Evolutionary conservation across 2,329 filamentous ascomycete species (phyloP).

Genomic region (Rhinocladiella similis): DNA sequence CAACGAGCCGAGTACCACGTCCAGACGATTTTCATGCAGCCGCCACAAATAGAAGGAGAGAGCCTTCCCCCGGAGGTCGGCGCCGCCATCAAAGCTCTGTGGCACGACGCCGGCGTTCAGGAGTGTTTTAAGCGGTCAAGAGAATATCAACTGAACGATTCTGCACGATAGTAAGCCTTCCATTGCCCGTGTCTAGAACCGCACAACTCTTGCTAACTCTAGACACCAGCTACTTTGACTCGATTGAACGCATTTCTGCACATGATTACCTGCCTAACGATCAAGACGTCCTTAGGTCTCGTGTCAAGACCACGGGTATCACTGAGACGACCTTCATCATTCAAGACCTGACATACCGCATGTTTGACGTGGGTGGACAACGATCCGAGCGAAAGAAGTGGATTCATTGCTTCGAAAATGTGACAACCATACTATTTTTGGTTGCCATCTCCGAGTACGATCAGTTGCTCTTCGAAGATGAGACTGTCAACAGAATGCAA

Average conservation of each 20-base stretch:
- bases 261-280: conserved; percentile 94
- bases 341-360: conserved; percentile 88
- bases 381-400: conserved; percentile 98
- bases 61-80: conserved; percentile 92
- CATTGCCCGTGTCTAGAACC: neutral
- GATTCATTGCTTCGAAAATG: conserved; percentile 99
- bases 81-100: conserved; percentile 85
- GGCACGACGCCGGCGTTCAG: conserved; percentile 90
- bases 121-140: conserved; percentile 93
- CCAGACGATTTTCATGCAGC: conserved; percentile 98
- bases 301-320: conserved; percentile 97
- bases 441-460: conserved; percentile 98
- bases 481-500: conserved; percentile 82
- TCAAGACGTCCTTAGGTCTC: conserved; percentile 90
- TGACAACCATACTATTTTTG: conserved; percentile 93
- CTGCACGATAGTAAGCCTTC: conserved; percentile 81
- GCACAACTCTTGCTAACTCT: conserved; percentile 36
- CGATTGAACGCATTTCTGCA: conserved; percentile 84
- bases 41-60: conserved; percentile 93
- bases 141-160: conserved; percentile 96
- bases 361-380: conserved; percentile 97
- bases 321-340: conserved; percentile 96
- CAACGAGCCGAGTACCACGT: conserved; percentile 95
- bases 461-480: conserved; percentile 91
- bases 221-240: conserved; percentile 83